Conservation (phyloP, 108 stramenopile species). For the Cyclotella cryptica region DNA sequence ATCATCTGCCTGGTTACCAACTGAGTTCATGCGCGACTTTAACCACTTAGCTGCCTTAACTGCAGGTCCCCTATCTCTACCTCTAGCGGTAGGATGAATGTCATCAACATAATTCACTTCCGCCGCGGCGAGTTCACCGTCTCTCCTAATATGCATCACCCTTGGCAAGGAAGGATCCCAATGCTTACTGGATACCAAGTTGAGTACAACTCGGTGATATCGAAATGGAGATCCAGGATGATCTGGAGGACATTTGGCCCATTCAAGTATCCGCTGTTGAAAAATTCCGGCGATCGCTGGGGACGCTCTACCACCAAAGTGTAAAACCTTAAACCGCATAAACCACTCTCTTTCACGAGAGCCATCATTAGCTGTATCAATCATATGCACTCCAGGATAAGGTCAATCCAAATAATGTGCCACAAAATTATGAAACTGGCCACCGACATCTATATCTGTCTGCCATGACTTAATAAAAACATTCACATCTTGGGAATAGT, state of each 20-base stretch:
- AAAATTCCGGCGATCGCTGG: constrained; percentile 8
- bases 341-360: background rate
- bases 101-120: too few relatives aligned
- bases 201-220: constrained; percentile 9
- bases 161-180: constrained; percentile 6
- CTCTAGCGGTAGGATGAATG: too few relatives aligned
- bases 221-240: background rate
- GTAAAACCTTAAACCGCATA: background rate
- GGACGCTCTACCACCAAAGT: constrained; percentile 18
- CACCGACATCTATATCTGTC: too few relatives aligned
- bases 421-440: too few relatives aligned
- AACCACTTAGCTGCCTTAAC: too few relatives aligned
- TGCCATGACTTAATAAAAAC: too few relatives aligned
- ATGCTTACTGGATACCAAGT: background rate
- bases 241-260: background rate
- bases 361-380: constrained; percentile 8
- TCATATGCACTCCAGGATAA: too few relatives aligned
- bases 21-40: too few relatives aligned
- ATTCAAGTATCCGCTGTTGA: constrained; percentile 12
- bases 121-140: background rate
- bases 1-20: too few relatives aligned
- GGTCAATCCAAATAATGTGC: too few relatives aligned
- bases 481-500: too few relatives aligned
- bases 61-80: background rate
- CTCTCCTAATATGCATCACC: background rate